A percentile compares a stretch with the other conserved stretches of the same genome.
Evolutionary conservation across 768 basidiomycete species (phyloP).

Genomic region (Hebeloma cylindrosporum): DNA sequence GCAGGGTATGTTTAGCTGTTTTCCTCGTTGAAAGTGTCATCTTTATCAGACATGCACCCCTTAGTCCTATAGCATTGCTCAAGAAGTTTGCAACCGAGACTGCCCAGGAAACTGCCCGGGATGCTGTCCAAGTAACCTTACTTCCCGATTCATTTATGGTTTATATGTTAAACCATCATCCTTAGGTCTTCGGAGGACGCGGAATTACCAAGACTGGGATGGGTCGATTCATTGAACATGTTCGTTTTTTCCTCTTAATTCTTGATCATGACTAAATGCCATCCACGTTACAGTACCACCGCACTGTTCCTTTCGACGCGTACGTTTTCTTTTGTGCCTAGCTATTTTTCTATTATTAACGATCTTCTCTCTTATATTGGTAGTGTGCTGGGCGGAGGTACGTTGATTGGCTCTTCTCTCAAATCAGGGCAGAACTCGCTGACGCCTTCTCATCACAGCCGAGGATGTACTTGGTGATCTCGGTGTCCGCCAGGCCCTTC

Average conservation of each 20-base stretch:
- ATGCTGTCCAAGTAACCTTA: slow-evolving; percentile 52
- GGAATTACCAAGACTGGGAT: slow-evolving; percentile 76
- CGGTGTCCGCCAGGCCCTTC: slow-evolving; percentile 71
- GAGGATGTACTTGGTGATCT: slow-evolving; percentile 81
- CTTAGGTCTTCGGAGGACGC: slow-evolving; percentile 78
- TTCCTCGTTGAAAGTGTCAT: not conserved
- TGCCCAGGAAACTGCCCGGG: slow-evolving; percentile 77
- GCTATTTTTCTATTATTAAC: slow-evolving; percentile 1
- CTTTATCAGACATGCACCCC: slow-evolving; percentile 1
- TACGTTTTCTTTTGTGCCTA: slow-evolving; percentile 25
- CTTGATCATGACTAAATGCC: slow-evolving; percentile 26
- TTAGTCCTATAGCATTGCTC: slow-evolving; percentile 71
- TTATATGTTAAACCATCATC: slow-evolving; percentile 26
- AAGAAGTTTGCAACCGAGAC: slow-evolving; percentile 77
- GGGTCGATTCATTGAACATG: slow-evolving; percentile 72
- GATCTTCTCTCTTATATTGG: not conserved
- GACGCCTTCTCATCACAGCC: slow-evolving; percentile 35
- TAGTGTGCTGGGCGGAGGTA: slow-evolving; percentile 67
- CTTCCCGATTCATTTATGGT: not conserved
- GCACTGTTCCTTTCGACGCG: slow-evolving; percentile 66
- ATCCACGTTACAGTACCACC: slow-evolving; percentile 53
- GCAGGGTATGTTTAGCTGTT: slow-evolving; percentile 54
- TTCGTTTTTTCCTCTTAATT: slow-evolving; percentile 9
- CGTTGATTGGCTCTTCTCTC: slow-evolving; percentile 3
- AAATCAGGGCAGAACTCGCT: not conserved